Conservation (phyloP, 2,329 filamentous ascomycete species). For the Penicillium janthinellum region DNA sequence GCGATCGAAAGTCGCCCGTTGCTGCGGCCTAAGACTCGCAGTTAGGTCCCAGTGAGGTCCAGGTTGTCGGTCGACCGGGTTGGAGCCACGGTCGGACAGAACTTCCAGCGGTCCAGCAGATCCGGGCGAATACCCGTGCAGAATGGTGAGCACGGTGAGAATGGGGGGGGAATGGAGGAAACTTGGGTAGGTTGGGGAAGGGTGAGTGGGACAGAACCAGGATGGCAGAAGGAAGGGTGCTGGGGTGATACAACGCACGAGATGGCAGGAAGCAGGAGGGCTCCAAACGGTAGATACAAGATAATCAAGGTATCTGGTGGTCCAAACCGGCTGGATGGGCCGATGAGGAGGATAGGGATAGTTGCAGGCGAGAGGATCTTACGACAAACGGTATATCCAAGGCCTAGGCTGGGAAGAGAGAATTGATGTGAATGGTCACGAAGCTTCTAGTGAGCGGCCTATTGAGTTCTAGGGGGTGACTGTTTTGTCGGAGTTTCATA, state of each 20-base stretch:
- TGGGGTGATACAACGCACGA: background rate
- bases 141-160: background rate
- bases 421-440: background rate
- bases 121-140: slow-evolving; percentile 25
- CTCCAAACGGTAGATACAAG: background rate
- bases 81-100: slow-evolving; percentile 31
- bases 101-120: slow-evolving; percentile 31
- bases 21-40: background rate
- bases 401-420: background rate
- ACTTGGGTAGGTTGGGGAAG: background rate
- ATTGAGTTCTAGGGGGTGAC: background rate
- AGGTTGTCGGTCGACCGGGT: slow-evolving; percentile 14
- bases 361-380: background rate
- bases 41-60: slow-evolving; percentile 3
- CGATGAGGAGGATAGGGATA: background rate
- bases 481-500: background rate
- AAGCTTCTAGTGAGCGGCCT: background rate
- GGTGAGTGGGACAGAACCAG: slow-evolving; percentile 11
- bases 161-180: background rate
- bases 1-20: background rate
- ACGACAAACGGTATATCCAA: background rate
- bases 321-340: background rate
- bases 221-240: background rate
- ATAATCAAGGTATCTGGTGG: background rate
- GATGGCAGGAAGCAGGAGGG: background rate